Evolutionary conservation across 345 rosid species (phyloP).

Genomic region (Lumnitzera racemosa): DNA sequence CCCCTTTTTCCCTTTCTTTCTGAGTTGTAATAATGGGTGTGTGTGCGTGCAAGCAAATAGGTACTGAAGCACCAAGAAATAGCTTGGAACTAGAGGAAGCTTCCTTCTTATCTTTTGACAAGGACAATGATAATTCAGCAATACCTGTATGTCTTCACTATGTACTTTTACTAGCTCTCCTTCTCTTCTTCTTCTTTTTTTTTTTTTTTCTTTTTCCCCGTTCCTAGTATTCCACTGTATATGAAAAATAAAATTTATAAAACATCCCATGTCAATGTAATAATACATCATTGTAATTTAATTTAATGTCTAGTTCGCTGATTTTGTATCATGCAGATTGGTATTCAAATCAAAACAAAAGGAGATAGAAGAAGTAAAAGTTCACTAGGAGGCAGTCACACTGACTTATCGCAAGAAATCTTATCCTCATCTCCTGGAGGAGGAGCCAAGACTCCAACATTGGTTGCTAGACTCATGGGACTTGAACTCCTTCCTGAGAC

Average conservation of each 20-base stretch:
- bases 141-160: neutral
- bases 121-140: neutral
- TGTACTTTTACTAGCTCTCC: too few relatives aligned
- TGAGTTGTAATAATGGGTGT: neutral
- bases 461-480: conserved; percentile 93
- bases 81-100: conserved; percentile 67
- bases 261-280: too few relatives aligned
- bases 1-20: too few relatives aligned
- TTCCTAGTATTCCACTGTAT: too few relatives aligned
- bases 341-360: conserved; percentile 65
- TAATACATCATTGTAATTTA: too few relatives aligned
- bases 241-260: too few relatives aligned
- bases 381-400: conserved; percentile 9
- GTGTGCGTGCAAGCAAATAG: conserved; percentile 18
- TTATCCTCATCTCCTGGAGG: conserved; percentile 47
- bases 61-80: conserved; percentile 70
- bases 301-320: conserved; percentile 3
- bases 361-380: conserved; percentile 19
- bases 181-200: too few relatives aligned
- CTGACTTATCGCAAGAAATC: conserved; percentile 43
- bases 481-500: conserved; percentile 76
- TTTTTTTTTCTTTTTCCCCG: too few relatives aligned
- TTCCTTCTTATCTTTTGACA: conserved; percentile 21
- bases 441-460: conserved; percentile 65
- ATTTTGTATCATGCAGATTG: conserved; percentile 36